phyloP scores from a whole-genome alignment of 495 filamentous ascomycete genomes.

The Penicillium paxilli region DNA sequence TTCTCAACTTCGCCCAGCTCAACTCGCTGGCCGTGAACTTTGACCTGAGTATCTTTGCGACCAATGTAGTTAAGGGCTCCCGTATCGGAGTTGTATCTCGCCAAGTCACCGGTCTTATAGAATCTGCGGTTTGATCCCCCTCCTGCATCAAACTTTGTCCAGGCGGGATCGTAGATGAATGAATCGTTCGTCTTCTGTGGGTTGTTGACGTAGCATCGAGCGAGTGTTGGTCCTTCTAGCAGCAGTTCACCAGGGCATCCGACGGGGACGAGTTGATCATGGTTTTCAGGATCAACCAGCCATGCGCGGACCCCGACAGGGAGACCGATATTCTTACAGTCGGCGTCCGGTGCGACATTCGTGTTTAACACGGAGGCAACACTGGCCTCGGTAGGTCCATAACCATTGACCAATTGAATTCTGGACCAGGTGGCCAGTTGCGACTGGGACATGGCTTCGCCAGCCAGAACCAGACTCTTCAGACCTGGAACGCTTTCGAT shows the following conservation, averaged over 20 bases:
- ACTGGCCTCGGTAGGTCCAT: constrained; percentile 55
- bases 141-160: constrained; percentile 24
- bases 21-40: constrained; percentile 65
- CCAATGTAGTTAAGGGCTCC: constrained; percentile 61
- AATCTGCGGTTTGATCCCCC: constrained; percentile 42
- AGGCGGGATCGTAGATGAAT: constrained; percentile 45
- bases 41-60: constrained; percentile 64
- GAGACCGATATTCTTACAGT: constrained; percentile 41
- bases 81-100: constrained; percentile 53
- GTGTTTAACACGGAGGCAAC: constrained; percentile 41
- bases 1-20: constrained; percentile 67
- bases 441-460: constrained; percentile 55
- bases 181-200: constrained; percentile 40
- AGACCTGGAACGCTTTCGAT: constrained; percentile 48
- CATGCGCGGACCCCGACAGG: constrained; percentile 43
- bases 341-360: constrained; percentile 23
- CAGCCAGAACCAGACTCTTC: constrained; percentile 45
- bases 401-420: constrained; percentile 57
- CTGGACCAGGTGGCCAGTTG: constrained; percentile 54
- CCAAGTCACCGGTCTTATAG: constrained; percentile 71
- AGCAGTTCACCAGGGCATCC: constrained; percentile 50
- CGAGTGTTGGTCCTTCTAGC: constrained; percentile 49
- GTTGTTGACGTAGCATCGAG: constrained; percentile 46
- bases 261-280: constrained; percentile 46
- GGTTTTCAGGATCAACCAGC: constrained; percentile 45